Evolutionary conservation across 202 grass and related monocot species (phyloP).

Genomic region (Zizania palustris): DNA sequence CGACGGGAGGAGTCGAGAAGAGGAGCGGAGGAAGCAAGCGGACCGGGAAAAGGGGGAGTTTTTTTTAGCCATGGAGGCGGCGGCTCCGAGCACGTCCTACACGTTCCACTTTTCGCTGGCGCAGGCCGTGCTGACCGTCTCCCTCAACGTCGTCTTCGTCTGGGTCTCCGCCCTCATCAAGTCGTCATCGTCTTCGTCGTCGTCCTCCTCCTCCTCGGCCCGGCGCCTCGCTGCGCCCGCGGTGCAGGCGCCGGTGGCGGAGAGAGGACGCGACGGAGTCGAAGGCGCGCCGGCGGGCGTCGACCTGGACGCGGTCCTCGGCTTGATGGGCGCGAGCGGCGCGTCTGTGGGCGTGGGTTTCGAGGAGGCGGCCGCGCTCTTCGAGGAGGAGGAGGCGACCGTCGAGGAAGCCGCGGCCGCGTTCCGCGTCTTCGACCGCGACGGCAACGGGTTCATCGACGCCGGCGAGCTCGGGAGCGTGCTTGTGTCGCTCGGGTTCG

Average conservation of each 20-base stretch:
- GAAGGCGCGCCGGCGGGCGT: constrained; percentile 2
- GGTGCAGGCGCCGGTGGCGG: neutral
- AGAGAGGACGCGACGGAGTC: neutral
- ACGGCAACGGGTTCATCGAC: constrained; percentile 72
- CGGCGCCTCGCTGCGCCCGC: neutral
- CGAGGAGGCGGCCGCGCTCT: constrained; percentile 63
- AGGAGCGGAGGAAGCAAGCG: neutral
- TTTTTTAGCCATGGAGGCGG: constrained; percentile 32
- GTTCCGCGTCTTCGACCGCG: constrained; percentile 74
- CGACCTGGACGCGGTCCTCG: constrained; percentile 58
- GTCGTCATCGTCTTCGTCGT: constrained; percentile 12
- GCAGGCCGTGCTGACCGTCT: constrained; percentile 52
- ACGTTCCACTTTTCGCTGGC: constrained; percentile 46
- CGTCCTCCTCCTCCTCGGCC: neutral
- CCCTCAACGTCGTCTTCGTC: constrained; percentile 53
- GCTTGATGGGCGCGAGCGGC: constrained; percentile 55
- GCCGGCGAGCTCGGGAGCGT: constrained; percentile 66
- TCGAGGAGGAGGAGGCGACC: constrained; percentile 73
- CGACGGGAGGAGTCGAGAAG: neutral
- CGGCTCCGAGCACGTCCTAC: constrained; percentile 37
- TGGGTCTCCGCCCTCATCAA: constrained; percentile 54
- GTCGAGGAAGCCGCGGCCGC: constrained; percentile 62
- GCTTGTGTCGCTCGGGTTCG: constrained; percentile 67
- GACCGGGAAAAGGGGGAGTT: too few species aligned
- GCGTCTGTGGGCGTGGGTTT: constrained; percentile 33